Percentiles rank a stretch among this genome's conserved stretches.
Evolutionary conservation across 2,329 filamentous ascomycete species (phyloP).

Genomic region (Colletotrichum sp.): DNA sequence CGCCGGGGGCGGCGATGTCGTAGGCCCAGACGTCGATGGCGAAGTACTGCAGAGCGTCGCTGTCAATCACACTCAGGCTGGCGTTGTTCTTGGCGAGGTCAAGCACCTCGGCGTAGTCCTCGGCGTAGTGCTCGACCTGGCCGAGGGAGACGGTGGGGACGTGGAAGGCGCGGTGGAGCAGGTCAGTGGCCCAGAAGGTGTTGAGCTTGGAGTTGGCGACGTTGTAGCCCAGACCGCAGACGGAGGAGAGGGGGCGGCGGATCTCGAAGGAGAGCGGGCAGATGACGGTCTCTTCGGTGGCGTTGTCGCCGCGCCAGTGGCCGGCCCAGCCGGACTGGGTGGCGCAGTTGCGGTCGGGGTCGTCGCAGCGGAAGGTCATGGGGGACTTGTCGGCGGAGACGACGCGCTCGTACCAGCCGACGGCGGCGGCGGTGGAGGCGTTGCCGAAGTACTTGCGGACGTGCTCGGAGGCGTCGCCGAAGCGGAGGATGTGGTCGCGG

Average conservation of each 20-base stretch:
- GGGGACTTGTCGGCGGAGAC: conserved; percentile 60
- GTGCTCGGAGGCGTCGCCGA: conserved; percentile 61
- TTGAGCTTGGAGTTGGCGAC: conserved; percentile 61
- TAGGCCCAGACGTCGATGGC: conserved; percentile 71
- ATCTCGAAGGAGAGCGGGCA: conserved; percentile 66
- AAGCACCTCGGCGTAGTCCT: conserved; percentile 60
- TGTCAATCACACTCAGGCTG: conserved; percentile 58
- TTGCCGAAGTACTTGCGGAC: conserved; percentile 73
- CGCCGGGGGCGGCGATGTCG: conserved; percentile 67
- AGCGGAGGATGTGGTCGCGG: conserved; percentile 64
- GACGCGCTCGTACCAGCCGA: conserved; percentile 68
- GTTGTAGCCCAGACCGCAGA: conserved; percentile 69
- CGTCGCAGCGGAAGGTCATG: conserved; percentile 71
- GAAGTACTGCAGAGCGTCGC: conserved; percentile 70
- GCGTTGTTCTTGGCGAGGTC: conserved; percentile 54
- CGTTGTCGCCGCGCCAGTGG: conserved; percentile 71
- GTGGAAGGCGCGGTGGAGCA: conserved; percentile 71
- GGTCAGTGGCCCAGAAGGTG: conserved; percentile 69
- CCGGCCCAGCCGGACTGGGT: conserved; percentile 63
- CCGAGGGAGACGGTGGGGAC: conserved; percentile 64
- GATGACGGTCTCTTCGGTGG: conserved; percentile 71
- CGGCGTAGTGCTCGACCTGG: conserved; percentile 66
- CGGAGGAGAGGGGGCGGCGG: conserved; percentile 60
- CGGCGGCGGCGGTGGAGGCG: conserved; percentile 58
- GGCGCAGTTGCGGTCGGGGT: conserved; percentile 69